Evolutionary conservation across 2,329 filamentous ascomycete species (phyloP).

Genomic region (Penicillium sp.): DNA sequence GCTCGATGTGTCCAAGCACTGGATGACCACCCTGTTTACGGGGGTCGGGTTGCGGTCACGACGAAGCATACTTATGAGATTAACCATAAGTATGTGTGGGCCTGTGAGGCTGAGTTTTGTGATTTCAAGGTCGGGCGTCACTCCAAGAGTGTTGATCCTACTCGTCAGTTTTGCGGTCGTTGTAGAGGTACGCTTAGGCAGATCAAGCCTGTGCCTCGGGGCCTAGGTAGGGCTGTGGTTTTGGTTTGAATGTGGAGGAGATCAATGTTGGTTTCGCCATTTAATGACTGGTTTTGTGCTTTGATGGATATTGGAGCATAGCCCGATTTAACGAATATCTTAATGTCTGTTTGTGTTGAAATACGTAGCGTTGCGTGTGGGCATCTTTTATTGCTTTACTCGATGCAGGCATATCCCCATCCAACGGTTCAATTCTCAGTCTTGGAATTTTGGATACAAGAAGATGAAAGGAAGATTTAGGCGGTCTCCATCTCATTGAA

Average conservation of each 20-base stretch:
- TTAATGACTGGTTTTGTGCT: not conserved
- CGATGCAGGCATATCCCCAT: not conserved
- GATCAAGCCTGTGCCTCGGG: conserved; percentile 70
- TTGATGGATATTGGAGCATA: not conserved
- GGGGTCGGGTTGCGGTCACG: conserved; percentile 66
- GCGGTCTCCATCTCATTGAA: too few species aligned
- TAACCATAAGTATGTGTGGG: conserved; percentile 88
- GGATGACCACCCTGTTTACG: conserved; percentile 50
- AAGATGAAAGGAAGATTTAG: not conserved
- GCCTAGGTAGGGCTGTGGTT: conserved; percentile 25
- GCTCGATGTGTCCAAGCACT: conserved; percentile 38
- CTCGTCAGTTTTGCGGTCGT: conserved; percentile 67
- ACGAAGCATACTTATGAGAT: conserved; percentile 89
- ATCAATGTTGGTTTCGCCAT: not conserved
- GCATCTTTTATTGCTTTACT: not conserved
- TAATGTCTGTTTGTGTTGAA: not conserved
- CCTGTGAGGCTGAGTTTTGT: conserved; percentile 59
- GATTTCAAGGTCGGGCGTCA: conserved; percentile 73
- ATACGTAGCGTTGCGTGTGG: too few species aligned
- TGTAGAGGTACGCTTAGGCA: conserved; percentile 71
- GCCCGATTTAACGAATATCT: not conserved
- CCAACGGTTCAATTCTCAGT: not conserved
- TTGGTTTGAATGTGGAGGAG: not conserved
- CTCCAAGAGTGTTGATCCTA: conserved; percentile 75
- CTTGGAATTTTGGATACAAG: not conserved